A percentile compares a stretch with the other conserved stretches of the same genome.
These are phyloP conservation scores for Gossypium aridum DNA, from an alignment of 441 rosid genomes.

Conservation along the genomic window DNA sequence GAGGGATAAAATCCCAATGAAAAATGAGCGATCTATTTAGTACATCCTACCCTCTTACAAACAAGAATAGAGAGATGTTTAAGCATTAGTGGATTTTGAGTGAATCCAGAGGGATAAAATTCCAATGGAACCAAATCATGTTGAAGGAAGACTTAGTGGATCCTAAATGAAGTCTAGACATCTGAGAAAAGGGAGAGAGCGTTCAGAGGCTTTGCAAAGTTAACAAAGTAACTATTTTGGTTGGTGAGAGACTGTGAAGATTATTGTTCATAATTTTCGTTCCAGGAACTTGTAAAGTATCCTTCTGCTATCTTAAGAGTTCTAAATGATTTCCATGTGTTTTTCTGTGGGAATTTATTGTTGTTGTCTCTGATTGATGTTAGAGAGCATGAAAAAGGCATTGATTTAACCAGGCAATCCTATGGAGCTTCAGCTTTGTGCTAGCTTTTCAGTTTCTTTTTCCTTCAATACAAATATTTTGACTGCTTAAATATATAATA, in stretches of 20 bases:
- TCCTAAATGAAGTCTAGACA: background rate
- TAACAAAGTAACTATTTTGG: background rate
- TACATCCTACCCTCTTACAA: background rate
- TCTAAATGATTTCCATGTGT: background rate
- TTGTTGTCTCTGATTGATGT: background rate
- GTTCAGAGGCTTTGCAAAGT: background rate
- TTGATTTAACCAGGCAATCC: background rate
- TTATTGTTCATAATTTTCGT: background rate
- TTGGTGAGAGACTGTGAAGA: background rate
- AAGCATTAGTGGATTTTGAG: background rate
- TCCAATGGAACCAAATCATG: background rate
- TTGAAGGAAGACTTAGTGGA: background rate
- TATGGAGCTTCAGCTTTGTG: background rate
- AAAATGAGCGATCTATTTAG: background rate
- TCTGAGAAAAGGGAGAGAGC: background rate
- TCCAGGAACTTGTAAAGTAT: background rate
- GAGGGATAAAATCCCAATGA: background rate
- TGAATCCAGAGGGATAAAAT: background rate
- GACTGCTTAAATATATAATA: conserved; percentile 3
- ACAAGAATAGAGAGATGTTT: background rate
- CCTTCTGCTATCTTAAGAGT: background rate
- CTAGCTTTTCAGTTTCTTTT: background rate
- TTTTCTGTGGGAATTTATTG: background rate
- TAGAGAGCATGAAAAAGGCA: background rate
- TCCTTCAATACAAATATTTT: background rate